Evolutionary conservation across 768 basidiomycete species (phyloP), one percentile per base, ranked within the genome.

Genomic region (Collybia sordida): DNA sequence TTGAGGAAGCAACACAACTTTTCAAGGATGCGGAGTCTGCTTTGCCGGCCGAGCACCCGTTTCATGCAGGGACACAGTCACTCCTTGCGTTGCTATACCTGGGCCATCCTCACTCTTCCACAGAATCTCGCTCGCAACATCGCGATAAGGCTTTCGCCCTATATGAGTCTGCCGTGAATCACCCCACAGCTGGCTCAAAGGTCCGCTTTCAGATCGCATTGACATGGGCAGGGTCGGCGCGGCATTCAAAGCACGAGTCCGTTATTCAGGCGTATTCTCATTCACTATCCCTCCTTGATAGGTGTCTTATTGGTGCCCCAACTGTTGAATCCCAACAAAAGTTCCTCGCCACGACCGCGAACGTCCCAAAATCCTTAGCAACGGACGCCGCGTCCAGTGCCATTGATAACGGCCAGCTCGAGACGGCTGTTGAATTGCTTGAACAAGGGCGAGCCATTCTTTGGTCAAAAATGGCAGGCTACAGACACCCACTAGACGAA

Each of bases 371-470:
- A 18, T 39, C 28, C 8, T 34, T 55, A 1, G 47, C 45, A 6
- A 34, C 12, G 17, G 49, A 56, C 35, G 51, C 34, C n/a, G 51
- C 51, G 2, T 43, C 51, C 8, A 39, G 15, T 11, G 54, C 54
- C 2, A 36, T 52, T 18, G 22, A 37, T 14, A 14, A 11, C 12
- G 42, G 42, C 1, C 25, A 50, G 3, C 14, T 50, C 15, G 46
- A 43, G n/a, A 4, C 18, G 25, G 34, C 45, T 17, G 37, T 47
- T 7, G 55, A 56, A 25, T 28, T 56, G 9, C 43, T 56, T 4
- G 66, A 67, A 40, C 64, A 69, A 24, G 65, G 67, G 2, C 58
- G 65, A 4, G 59, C 62, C 2, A 27, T 69, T 2, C 22, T 69
- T 23, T 68, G 66, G 66, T 59, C 67, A 0, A 60, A 65, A 9